Evolutionary conservation across 306 rosid genomes (phyloP).

Genomic region (Luffa acutangula): DNA sequence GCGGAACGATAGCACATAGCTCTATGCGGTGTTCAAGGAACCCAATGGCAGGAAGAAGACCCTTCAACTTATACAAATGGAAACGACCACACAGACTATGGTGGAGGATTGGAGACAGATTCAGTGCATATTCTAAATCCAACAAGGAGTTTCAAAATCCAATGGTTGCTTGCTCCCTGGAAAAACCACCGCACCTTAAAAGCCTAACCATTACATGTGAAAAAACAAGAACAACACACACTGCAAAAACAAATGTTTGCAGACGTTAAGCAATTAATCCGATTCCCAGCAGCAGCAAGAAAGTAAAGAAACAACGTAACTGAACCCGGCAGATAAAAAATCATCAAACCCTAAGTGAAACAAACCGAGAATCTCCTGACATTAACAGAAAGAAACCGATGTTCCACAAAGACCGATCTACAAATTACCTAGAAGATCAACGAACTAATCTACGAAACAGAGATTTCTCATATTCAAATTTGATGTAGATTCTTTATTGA

Average conservation of each 20-base stretch:
- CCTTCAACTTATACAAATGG: neutral
- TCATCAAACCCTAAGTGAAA: constrained; percentile 4
- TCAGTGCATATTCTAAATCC: constrained; percentile 8
- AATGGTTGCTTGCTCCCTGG: neutral
- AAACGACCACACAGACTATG: constrained; percentile 1
- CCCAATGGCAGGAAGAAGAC: neutral
- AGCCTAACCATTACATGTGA: neutral
- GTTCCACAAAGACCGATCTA: constrained; percentile 4
- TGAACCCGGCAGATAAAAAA: neutral
- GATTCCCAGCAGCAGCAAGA: neutral
- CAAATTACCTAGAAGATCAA: constrained; percentile 4
- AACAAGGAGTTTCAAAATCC: neutral
- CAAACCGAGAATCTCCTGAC: neutral
- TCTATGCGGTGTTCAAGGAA: neutral
- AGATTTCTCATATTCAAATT: neutral
- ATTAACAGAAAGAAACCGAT: neutral
- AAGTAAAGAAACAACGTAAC: neutral
- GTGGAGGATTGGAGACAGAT: neutral
- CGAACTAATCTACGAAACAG: neutral
- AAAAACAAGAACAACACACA: neutral
- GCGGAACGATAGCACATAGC: constrained; percentile 20
- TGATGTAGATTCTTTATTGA: neutral
- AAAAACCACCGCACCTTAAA: neutral
- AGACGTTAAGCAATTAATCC: constrained; percentile 6
- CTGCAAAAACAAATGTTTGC: constrained; percentile 4